phyloP scores from a whole-genome alignment of 441 rosid species.

The Erysimum cheiri region DNA sequence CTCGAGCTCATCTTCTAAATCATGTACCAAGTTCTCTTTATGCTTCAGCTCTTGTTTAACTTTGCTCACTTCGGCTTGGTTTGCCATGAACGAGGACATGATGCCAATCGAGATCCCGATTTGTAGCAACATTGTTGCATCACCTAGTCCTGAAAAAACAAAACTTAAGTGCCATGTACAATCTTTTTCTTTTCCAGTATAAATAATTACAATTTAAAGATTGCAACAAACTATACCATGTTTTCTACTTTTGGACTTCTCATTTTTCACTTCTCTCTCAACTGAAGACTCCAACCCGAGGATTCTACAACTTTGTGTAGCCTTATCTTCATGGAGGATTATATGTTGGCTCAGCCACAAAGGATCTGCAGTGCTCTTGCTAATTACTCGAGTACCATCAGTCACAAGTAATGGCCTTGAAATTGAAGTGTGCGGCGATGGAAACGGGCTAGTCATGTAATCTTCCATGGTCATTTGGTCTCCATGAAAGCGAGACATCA shows the following conservation, averaged over 20 bases:
- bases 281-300: not conserved
- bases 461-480: conserved; percentile 56
- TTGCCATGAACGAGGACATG: conserved; percentile 58
- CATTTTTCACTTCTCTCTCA: conserved; percentile 21
- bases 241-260: conserved; percentile 15
- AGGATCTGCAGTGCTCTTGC: conserved; percentile 49
- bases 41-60: conserved; percentile 67
- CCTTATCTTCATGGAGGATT: conserved; percentile 21
- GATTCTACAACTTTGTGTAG: conserved; percentile 7
- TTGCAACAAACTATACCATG: conserved; percentile 37
- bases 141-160: conserved; percentile 51
- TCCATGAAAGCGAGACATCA: conserved; percentile 58
- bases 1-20: conserved; percentile 81
- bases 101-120: conserved; percentile 76
- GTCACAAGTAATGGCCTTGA: conserved; percentile 68
- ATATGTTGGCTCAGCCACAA: conserved; percentile 33
- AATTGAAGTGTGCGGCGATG: conserved; percentile 47
- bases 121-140: conserved; percentile 57
- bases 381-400: conserved; percentile 66
- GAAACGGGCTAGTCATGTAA: conserved; percentile 52
- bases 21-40: conserved; percentile 82
- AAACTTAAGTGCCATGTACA: conserved; percentile 14
- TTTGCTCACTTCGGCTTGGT: conserved; percentile 60
- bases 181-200: not conserved
- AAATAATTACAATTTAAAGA: not conserved